Conservation (phyloP, 805 yeast species). For the Candida easanensis region DNA sequence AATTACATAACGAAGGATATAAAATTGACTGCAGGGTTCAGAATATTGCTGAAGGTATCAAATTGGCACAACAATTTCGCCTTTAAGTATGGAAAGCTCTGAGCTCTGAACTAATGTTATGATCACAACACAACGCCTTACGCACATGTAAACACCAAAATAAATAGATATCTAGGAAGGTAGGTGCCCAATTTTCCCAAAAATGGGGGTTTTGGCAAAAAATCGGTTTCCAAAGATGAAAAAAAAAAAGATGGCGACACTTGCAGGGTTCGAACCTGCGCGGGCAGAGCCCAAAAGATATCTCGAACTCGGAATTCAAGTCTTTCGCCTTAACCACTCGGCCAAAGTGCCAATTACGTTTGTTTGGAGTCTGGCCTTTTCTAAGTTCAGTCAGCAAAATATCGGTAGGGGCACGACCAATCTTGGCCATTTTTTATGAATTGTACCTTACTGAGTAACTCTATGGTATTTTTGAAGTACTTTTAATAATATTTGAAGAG, state of each 20-base stretch:
- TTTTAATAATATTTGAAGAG: too few relatives aligned
- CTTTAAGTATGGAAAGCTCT: conserved; percentile 7
- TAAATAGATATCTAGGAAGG: neutral
- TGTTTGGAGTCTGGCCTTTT: neutral
- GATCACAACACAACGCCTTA: neutral
- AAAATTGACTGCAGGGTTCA: conserved; percentile 84
- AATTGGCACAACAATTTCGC: conserved; percentile 45
- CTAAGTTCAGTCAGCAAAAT: neutral
- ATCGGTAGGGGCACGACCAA: neutral
- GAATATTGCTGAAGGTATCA: conserved; percentile 80
- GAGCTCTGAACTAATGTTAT: neutral
- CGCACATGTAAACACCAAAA: neutral
- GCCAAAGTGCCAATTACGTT: conserved; percentile 25
- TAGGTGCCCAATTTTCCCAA: neutral
- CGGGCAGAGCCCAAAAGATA: conserved; percentile 30
- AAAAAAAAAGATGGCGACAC: conserved; percentile 20
- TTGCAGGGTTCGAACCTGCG: conserved; percentile 32
- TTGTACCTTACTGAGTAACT: too few relatives aligned
- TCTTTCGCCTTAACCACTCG: conserved; percentile 32
- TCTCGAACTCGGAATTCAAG: conserved; percentile 23
- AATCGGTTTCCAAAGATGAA: neutral
- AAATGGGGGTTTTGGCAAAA: neutral
- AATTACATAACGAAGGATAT: conserved; percentile 62
- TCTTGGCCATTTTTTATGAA: neutral
- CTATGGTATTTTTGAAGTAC: too few relatives aligned